phyloP scores from a whole-genome alignment of 179 eudicot genomes.

The Amaranthus tricolor region DNA sequence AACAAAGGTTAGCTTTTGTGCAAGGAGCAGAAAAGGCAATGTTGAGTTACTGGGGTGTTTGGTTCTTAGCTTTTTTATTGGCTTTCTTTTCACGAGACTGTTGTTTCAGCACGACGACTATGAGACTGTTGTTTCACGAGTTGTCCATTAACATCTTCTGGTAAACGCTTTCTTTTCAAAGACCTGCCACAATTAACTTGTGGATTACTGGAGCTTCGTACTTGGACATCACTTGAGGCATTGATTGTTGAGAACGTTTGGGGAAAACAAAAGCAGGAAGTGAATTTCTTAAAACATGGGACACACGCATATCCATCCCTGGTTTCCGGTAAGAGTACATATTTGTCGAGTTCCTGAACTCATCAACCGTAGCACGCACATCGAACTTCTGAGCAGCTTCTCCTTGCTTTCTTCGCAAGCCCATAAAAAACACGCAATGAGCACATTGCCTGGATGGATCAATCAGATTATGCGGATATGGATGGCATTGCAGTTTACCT shows the following conservation, averaged over 20 bases:
- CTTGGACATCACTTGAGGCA: slow-evolving; percentile 33
- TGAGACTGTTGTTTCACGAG: slow-evolving; percentile 33
- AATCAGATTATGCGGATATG: slow-evolving; percentile 57
- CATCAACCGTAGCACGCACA: slow-evolving; percentile 72
- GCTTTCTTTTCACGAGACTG: no score
- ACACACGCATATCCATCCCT: slow-evolving; percentile 84
- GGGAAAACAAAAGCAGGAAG: slow-evolving; percentile 75
- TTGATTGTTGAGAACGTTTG: slow-evolving; percentile 39
- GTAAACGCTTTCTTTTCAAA: slow-evolving; percentile 40
- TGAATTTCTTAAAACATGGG: slow-evolving; percentile 73
- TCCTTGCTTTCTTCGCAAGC: slow-evolving; percentile 75
- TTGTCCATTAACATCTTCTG: slow-evolving; percentile 25
- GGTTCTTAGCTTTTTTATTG: no score
- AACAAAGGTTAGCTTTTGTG: no score
- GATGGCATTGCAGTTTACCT: slow-evolving; percentile 86
- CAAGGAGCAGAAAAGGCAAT: neutral
- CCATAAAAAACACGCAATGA: slow-evolving; percentile 77
- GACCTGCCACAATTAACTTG: slow-evolving; percentile 27
- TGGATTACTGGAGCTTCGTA: slow-evolving; percentile 23
- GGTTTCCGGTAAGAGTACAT: slow-evolving; percentile 78
- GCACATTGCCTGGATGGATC: slow-evolving; percentile 58
- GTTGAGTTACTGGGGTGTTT: no score
- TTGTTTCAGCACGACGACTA: slow-evolving; percentile 35
- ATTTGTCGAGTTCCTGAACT: slow-evolving; percentile 58
- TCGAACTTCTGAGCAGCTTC: slow-evolving; percentile 78